Conservation (phyloP, 2,329 filamentous ascomycete species). For the Albophoma yamanashiensis region DNA sequence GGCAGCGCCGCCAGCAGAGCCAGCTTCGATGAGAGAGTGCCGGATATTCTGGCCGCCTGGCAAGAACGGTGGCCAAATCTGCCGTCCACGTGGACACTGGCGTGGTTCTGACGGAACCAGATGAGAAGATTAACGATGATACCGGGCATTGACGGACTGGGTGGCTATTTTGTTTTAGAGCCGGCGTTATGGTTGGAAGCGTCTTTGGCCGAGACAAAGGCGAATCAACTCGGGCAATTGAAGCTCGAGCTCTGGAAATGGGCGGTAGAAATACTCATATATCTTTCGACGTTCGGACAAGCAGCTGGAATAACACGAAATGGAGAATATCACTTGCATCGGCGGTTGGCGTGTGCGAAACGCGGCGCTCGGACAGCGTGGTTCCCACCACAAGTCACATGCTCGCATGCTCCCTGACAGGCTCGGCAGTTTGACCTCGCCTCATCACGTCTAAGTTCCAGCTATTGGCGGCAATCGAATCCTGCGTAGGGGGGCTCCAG, state of each 20-base stretch:
- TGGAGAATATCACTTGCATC: not conserved
- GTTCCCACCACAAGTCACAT: not conserved
- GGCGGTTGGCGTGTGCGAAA: not conserved
- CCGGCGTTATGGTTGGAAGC: not conserved
- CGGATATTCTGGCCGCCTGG: conserved; percentile 85
- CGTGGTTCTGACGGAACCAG: conserved; percentile 62
- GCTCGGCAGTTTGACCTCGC: not conserved
- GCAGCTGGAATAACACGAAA: not conserved
- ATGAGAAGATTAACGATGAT: not conserved
- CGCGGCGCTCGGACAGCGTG: not conserved
- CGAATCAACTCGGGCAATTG: not conserved
- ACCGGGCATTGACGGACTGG: not conserved
- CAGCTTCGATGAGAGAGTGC: conserved; percentile 86
- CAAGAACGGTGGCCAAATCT: conserved; percentile 90
- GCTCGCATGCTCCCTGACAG: not conserved
- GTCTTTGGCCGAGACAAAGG: not conserved
- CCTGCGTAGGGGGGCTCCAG: not conserved
- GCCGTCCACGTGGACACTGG: conserved; percentile 86
- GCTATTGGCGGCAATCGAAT: not conserved
- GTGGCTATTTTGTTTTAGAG: not conserved
- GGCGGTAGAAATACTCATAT: not conserved
- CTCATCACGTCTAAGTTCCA: not conserved
- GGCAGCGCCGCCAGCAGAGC: conserved; percentile 56
- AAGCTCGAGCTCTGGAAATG: not conserved
- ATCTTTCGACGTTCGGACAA: not conserved